Evolutionary conservation across 2,329 filamentous ascomycete species (phyloP).

Genomic region (Elsinoe arachidis): DNA sequence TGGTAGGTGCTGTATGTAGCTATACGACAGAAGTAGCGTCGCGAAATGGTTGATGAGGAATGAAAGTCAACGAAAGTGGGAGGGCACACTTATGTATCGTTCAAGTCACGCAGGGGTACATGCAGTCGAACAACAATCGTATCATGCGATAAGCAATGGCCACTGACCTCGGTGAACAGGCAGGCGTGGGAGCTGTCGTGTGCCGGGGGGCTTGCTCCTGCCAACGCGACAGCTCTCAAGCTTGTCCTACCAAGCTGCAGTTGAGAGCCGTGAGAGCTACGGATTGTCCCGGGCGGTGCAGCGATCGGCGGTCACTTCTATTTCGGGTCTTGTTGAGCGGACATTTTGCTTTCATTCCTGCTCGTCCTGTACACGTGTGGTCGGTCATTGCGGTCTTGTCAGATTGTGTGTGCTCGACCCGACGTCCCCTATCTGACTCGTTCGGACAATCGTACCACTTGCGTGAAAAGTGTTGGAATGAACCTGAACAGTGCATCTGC

Average conservation of each 20-base stretch:
- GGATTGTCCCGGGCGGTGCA: slow-evolving; percentile 1
- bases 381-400: slow-evolving; percentile 3
- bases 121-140: background rate
- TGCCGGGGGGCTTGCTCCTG: background rate
- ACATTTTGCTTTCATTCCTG: background rate
- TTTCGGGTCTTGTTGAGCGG: slow-evolving; percentile 11
- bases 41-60: background rate
- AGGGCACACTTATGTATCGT: background rate
- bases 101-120: slow-evolving; percentile 6
- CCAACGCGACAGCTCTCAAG: background rate
- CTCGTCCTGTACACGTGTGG: background rate
- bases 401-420: background rate
- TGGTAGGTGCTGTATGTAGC: no score
- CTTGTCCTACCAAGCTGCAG: background rate
- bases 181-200: background rate
- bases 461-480: background rate
- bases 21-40: background rate
- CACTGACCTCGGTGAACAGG: background rate
- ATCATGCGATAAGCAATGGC: slow-evolving; percentile 5
- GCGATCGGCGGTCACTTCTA: slow-evolving; percentile 8
- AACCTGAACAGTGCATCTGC: slow-evolving; percentile 1
- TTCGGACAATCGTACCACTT: slow-evolving; percentile 7
- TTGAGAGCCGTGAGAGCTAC: background rate
- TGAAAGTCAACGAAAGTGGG: background rate
- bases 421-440: background rate